A percentile compares a stretch with the other conserved stretches of the same genome.
Evolutionary conservation across 768 basidiomycete genomes (phyloP).

Genomic region (Candolleomyces aberdarensis): DNA sequence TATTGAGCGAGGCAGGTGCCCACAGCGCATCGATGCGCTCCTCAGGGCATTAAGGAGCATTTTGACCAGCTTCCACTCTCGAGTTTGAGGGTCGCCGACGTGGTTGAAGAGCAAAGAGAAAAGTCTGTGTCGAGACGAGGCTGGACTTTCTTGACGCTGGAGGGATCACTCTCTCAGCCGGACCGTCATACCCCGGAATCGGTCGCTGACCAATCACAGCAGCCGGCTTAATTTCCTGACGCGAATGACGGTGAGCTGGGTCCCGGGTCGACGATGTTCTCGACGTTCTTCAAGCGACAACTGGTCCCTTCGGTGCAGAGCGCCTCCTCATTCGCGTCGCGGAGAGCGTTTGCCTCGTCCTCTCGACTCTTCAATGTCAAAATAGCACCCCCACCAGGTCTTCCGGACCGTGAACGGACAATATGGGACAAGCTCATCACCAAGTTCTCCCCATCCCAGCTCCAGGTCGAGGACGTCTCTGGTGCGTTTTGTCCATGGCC

Average conservation of each 20-base stretch:
- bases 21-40: slow-evolving; percentile 13
- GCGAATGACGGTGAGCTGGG: background rate
- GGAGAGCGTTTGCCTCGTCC: slow-evolving; percentile 28
- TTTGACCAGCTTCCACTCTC: background rate
- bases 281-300: slow-evolving; percentile 6
- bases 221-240: background rate
- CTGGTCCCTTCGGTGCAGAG: slow-evolving; percentile 5
- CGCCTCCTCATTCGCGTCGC: background rate
- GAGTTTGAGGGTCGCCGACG: background rate
- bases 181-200: background rate
- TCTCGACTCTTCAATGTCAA: slow-evolving; percentile 16
- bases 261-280: slow-evolving; percentile 5
- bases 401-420: slow-evolving; percentile 61
- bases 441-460: slow-evolving; percentile 72
- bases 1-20: slow-evolving; percentile 2
- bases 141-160: background rate
- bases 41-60: slow-evolving; percentile 26
- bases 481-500: slow-evolving; percentile 47
- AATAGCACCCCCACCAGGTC: slow-evolving; percentile 17
- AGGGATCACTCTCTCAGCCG: background rate
- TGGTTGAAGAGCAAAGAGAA: background rate
- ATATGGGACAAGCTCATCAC: slow-evolving; percentile 73
- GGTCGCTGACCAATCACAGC: slow-evolving; percentile 8
- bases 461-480: slow-evolving; percentile 93
- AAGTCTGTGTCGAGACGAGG: background rate